Percentiles rank a stretch among this genome's conserved stretches.
Evolutionary conservation across 345 rosid genomes (phyloP).

Genomic region (Lepidium aucheri): DNA sequence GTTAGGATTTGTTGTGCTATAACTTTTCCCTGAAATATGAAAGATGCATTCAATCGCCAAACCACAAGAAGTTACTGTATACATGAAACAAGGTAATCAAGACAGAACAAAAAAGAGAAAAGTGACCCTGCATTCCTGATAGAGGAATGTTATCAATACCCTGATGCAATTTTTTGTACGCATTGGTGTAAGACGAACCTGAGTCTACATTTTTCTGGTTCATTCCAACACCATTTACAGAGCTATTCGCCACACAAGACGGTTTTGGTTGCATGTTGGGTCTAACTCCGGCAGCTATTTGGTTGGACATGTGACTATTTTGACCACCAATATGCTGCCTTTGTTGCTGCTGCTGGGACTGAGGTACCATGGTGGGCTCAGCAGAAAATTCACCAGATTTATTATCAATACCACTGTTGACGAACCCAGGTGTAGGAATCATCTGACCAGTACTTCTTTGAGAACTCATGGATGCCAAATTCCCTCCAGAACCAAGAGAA

Average conservation of each 20-base stretch:
- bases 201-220: slow-evolving; percentile 41
- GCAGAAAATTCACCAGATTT: slow-evolving; percentile 55
- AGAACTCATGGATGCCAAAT: slow-evolving; percentile 51
- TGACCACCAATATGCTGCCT: slow-evolving; percentile 57
- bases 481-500: slow-evolving; percentile 67
- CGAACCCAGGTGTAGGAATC: slow-evolving; percentile 96
- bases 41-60: background rate
- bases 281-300: slow-evolving; percentile 49
- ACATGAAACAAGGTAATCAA: background rate
- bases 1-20: slow-evolving; percentile 47
- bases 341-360: slow-evolving; percentile 60
- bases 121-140: slow-evolving; percentile 46
- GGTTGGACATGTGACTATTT: slow-evolving; percentile 62
- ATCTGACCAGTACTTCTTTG: slow-evolving; percentile 69
- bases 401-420: slow-evolving; percentile 26
- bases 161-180: slow-evolving; percentile 53
- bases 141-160: slow-evolving; percentile 51
- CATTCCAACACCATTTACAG: slow-evolving; percentile 55
- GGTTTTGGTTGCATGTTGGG: slow-evolving; percentile 66
- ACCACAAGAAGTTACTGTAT: background rate
- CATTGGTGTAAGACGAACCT: slow-evolving; percentile 39
- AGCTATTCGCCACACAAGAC: slow-evolving; percentile 55
- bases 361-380: slow-evolving; percentile 56
- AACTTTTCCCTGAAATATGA: slow-evolving; percentile 59
- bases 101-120: background rate